Conservation (phyloP, 2,329 filamentous ascomycete species). For the Claviceps sp. region DNA sequence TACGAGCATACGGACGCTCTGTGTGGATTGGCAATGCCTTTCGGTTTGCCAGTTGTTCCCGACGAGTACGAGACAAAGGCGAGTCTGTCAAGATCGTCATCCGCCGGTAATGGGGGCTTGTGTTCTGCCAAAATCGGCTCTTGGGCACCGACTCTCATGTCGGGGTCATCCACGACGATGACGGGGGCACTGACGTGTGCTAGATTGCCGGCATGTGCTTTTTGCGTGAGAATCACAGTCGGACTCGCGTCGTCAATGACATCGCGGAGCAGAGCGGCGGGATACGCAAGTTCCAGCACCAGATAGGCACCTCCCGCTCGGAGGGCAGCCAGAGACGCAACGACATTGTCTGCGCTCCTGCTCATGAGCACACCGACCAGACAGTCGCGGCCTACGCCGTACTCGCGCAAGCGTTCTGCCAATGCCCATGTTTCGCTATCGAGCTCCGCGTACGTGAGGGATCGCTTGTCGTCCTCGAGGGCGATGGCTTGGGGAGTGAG, state of each 20-base stretch:
- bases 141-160: slow-evolving; percentile 14
- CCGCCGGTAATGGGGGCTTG: slow-evolving; percentile 39
- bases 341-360: slow-evolving; percentile 65
- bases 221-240: slow-evolving; percentile 55
- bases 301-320: slow-evolving; percentile 69
- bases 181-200: slow-evolving; percentile 44
- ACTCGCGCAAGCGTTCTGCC: slow-evolving; percentile 46
- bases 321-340: slow-evolving; percentile 65
- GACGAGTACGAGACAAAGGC: slow-evolving; percentile 74
- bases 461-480: slow-evolving; percentile 54
- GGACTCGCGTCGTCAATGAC: slow-evolving; percentile 66
- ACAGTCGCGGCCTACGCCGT: slow-evolving; percentile 59
- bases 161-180: slow-evolving; percentile 46
- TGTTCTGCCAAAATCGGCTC: slow-evolving; percentile 17
- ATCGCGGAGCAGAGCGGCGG: slow-evolving; percentile 58
- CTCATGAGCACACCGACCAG: slow-evolving; percentile 65
- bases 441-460: slow-evolving; percentile 61
- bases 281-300: slow-evolving; percentile 69
- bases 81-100: slow-evolving; percentile 58
- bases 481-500: slow-evolving; percentile 57
- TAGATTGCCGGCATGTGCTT: slow-evolving; percentile 51
- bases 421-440: slow-evolving; percentile 54
- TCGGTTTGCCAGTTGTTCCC: slow-evolving; percentile 66
- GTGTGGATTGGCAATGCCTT: slow-evolving; percentile 71
- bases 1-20: slow-evolving; percentile 62